Percentiles rank a stretch among this genome's conserved stretches.
Evolutionary conservation across 1,284 basidiomycete genomes (phyloP).

Genomic region (Polyporus tsugae): DNA sequence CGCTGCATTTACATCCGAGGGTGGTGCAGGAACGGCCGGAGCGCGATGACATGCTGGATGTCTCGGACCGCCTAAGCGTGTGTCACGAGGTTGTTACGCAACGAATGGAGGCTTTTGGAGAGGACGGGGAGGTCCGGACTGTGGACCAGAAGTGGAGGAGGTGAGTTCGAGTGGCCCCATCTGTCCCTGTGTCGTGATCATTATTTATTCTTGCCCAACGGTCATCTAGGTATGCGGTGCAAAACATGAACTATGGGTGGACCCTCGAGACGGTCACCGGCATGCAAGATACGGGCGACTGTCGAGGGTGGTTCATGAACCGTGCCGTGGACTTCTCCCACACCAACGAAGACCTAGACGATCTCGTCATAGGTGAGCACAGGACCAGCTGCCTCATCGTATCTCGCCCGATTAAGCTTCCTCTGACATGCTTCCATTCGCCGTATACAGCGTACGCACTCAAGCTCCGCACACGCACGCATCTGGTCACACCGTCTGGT

Average conservation of each 20-base stretch:
- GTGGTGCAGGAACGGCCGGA: neutral
- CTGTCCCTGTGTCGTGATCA: too few species aligned
- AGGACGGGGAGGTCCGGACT: neutral
- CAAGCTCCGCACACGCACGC: neutral
- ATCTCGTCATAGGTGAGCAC: neutral
- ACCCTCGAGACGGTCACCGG: neutral
- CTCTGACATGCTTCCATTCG: neutral
- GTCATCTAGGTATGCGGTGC: neutral
- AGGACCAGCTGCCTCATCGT: too few species aligned
- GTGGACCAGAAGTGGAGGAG: neutral
- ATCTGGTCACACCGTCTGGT: neutral
- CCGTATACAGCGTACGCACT: neutral
- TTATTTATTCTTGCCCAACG: too few species aligned
- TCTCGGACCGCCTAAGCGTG: neutral
- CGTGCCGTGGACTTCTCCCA: neutral
- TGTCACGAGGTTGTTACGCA: neutral
- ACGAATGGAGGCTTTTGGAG: neutral
- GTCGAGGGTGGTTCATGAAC: slow-evolving; percentile 1
- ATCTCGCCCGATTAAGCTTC: too few species aligned
- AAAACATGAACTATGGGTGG: neutral
- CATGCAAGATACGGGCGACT: neutral
- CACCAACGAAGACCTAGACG: neutral
- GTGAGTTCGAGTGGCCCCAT: neutral
- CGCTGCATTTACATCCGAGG: neutral
- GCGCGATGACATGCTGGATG: neutral